Conservation (phyloP, 805 yeast genomes). For the Candida oleophila region DNA sequence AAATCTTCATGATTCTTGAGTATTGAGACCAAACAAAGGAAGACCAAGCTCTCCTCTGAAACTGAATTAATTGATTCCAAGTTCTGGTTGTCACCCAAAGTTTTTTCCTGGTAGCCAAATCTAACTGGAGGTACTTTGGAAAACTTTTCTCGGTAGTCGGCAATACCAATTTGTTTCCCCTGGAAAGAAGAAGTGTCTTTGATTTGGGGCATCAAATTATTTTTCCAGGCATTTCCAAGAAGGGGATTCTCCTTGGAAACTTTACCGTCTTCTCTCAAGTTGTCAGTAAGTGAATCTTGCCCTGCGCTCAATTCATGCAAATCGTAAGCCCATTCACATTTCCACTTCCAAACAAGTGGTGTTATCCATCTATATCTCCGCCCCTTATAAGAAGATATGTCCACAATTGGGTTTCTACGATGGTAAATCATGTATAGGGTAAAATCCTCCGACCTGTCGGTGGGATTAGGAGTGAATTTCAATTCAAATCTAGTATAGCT, state of each 20-base stretch:
- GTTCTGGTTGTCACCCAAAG: not conserved
- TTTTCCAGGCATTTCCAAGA: conserved; percentile 2
- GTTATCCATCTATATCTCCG: conserved; percentile 1
- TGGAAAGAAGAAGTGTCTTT: not conserved
- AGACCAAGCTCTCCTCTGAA: not conserved
- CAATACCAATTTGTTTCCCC: not conserved
- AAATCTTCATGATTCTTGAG: not conserved
- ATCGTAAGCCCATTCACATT: not conserved
- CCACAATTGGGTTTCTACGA: not conserved
- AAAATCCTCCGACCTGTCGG: not conserved
- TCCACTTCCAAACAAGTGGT: not conserved
- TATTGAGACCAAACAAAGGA: not conserved
- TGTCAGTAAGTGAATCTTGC: not conserved
- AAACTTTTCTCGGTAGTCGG: too few relatives aligned
- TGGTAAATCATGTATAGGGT: not conserved
- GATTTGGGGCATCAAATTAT: not conserved
- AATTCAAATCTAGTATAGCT: not conserved
- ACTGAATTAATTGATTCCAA: not conserved
- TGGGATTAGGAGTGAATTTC: not conserved
- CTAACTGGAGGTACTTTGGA: not conserved
- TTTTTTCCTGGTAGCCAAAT: not conserved
- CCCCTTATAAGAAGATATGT: not conserved
- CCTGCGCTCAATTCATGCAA: not conserved
- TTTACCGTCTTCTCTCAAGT: not conserved
- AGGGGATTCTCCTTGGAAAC: conserved; percentile 2